Base-by-base conservation (phyloP, 1,284 basidiomycete genomes). In the Ustilago nuda region DNA sequence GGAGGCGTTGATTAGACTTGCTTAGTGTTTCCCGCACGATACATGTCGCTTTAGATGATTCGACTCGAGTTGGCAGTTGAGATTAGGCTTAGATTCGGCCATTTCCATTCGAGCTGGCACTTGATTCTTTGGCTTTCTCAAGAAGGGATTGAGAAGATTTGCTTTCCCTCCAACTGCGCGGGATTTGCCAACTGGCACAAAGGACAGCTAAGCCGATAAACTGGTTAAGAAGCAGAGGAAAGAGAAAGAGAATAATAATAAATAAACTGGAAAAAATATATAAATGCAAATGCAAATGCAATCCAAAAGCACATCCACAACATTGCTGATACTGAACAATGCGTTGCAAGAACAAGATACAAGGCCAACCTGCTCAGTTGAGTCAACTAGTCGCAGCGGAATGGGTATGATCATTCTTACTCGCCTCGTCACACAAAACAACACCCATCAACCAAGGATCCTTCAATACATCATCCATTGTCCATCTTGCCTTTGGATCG, bases 391-490 rank as follows among this genome's bases (percentile, higher is more conserved):
- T 58, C 27, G 64, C 57, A 13, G 30, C 27, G 54, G 69, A 72
- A 46, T 76, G 74, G 66, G 65, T 65, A 69, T 76, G 74, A 61
- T 76, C 74, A 66, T 76, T 76, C 63, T 56, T 50, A 41, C 43
- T 70, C 0, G 70, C 74, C 53, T 72, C 59, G 30, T 72, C 70
- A 39, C 74, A 76, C 15, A 76, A 19, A 17, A 66, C 66, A 13
- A 76, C 74, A 9, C 53, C 51, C 15, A 66, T 30, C 68, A 98
- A 87, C 95, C 95, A 99, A 56, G 91, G 85, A 83, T 98, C 92
- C 79, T 89, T 89, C 68, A 96, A 88, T 56, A 93, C 90, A 58
- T 95, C 93, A 76, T 98, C 95, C 79, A 96, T 93, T 58, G 90
- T 88, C 78, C 89, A 89, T 30, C 96, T 89, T 50, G 89, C 87